phyloP scores from a whole-genome alignment of 108 stramenopile species.

The Fragilariopsis cylindrus region DNA sequence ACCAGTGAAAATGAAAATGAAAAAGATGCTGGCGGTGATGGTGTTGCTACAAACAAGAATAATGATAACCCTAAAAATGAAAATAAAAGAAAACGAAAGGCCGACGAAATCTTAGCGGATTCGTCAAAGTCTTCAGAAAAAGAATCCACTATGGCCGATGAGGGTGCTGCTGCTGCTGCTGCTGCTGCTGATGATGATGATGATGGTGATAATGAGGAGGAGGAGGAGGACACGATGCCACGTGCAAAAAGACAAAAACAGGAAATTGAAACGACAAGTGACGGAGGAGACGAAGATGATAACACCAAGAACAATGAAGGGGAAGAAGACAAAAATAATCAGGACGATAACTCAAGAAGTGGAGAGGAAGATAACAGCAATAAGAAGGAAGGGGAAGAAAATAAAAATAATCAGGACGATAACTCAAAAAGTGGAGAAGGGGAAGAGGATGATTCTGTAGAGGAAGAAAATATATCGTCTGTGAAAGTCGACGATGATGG shows the following conservation, averaged over 20 bases:
- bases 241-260: constrained; percentile 8
- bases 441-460: background rate
- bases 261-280: background rate
- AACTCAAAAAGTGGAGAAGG: background rate
- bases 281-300: background rate
- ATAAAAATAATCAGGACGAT: background rate
- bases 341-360: background rate
- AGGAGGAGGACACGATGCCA: background rate
- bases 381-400: background rate
- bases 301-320: background rate
- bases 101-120: background rate
- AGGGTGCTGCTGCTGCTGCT: no score
- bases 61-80: background rate
- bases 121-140: background rate
- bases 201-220: background rate
- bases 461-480: background rate
- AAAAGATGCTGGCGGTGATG: background rate
- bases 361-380: background rate
- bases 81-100: constrained; percentile 4
- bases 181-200: background rate
- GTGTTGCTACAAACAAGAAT: background rate
- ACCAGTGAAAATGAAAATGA: background rate
- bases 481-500: background rate
- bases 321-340: background rate
- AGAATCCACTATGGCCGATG: no score